Evolutionary conservation across 2,329 filamentous ascomycete genomes (phyloP).

Genomic region (Colletotrichum camelliae): DNA sequence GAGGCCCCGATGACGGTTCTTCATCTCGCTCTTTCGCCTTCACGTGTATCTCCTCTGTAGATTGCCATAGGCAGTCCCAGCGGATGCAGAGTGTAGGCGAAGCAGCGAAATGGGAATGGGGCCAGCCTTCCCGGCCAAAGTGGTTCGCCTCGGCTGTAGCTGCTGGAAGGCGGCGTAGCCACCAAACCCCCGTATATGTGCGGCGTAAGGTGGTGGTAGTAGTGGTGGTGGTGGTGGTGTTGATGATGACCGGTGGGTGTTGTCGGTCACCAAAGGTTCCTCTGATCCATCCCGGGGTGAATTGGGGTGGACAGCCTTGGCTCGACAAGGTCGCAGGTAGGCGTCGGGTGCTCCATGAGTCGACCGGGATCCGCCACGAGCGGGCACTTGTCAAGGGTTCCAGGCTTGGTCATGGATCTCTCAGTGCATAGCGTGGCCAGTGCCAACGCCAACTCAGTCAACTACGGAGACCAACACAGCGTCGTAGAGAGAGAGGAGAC

Average conservation of each 20-base stretch:
- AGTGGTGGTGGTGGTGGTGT: not conserved
- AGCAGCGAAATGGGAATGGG: not conserved
- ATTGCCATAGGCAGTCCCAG: not conserved
- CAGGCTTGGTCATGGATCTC: not conserved
- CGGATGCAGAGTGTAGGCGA: not conserved
- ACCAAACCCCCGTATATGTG: not conserved
- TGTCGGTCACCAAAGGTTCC: not conserved
- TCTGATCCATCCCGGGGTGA: not conserved
- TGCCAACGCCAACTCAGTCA: not conserved
- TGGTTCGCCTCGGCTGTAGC: not conserved
- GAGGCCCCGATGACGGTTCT: not conserved
- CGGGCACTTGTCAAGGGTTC: not conserved
- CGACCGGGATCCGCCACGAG: not conserved
- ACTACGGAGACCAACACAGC: not conserved
- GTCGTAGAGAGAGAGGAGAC: not conserved
- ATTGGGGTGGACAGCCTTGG: not conserved
- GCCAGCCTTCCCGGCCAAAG: not conserved
- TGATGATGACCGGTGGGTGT: not conserved
- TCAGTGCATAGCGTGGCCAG: not conserved
- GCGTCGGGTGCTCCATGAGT: not conserved
- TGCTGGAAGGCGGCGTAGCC: not conserved
- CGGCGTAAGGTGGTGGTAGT: not conserved
- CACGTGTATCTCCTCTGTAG: not conserved
- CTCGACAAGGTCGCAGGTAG: not conserved
- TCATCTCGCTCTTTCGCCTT: not conserved